Percentiles rank a stretch among this genome's conserved stretches.
Conservation (phyloP, 345 rosid species). For the Excoecaria cochinchinensis region DNA sequence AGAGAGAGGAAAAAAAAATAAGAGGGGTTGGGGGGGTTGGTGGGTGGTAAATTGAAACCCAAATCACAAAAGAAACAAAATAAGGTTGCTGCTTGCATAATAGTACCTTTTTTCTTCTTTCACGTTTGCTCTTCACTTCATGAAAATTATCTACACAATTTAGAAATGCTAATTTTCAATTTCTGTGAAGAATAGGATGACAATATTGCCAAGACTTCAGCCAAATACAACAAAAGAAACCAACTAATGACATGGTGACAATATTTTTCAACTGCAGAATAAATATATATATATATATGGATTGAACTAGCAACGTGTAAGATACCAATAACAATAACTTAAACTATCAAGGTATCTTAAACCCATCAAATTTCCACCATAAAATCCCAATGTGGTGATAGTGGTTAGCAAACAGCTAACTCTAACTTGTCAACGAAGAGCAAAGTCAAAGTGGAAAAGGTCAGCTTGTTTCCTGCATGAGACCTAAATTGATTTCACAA, state of each 20-base stretch:
- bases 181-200: not conserved
- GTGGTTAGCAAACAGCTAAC: too few species aligned
- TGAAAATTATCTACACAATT: conserved; percentile 52
- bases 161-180: conserved; percentile 11
- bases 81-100: not conserved
- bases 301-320: not conserved
- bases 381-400: too few species aligned
- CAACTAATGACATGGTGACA: not conserved
- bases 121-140: conserved; percentile 66
- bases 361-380: not conserved
- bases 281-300: not conserved
- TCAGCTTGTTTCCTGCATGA: not conserved
- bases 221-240: not conserved
- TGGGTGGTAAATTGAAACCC: not conserved
- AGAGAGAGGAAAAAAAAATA: not conserved
- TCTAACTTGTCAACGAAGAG: too few species aligned
- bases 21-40: too few species aligned
- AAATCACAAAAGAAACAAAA: not conserved
- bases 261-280: not conserved
- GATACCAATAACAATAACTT: not conserved
- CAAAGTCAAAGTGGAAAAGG: not conserved
- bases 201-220: not conserved
- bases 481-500: not conserved
- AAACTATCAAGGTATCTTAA: not conserved
- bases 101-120: conserved; percentile 53